Conservation (phyloP, 495 filamentous ascomycete genomes). For the Ascodesmis nigricans region DNA sequence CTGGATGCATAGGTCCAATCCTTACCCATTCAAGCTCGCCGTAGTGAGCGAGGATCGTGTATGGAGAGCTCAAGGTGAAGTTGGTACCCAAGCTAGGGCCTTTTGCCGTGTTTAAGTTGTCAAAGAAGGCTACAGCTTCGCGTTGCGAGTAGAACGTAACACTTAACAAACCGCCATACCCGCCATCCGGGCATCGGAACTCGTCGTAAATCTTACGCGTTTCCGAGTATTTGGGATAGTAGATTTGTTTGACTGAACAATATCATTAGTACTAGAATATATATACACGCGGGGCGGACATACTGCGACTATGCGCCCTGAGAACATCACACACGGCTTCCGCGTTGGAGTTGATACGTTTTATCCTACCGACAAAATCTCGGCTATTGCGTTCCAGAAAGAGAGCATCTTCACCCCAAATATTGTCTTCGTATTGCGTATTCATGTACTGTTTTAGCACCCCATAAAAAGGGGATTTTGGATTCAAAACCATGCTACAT, state of each 20-base stretch:
- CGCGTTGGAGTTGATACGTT: slow-evolving; percentile 66
- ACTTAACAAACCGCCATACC: slow-evolving; percentile 78
- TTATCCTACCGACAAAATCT: slow-evolving; percentile 66
- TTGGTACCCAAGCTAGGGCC: slow-evolving; percentile 92
- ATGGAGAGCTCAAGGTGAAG: slow-evolving; percentile 77
- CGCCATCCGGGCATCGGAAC: slow-evolving; percentile 50
- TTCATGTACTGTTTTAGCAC: slow-evolving; percentile 38
- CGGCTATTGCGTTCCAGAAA: slow-evolving; percentile 93
- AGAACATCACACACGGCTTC: slow-evolving; percentile 60
- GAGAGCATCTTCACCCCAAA: slow-evolving; percentile 81
- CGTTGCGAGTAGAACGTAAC: slow-evolving; percentile 48
- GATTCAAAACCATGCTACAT: slow-evolving; percentile 56
- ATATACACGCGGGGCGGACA: neutral
- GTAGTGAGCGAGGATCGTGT: slow-evolving; percentile 81
- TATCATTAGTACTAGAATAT: too few relatives aligned
- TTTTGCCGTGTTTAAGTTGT: slow-evolving; percentile 68
- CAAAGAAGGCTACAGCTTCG: slow-evolving; percentile 64
- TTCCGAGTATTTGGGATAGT: slow-evolving; percentile 63
- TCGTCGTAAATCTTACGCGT: slow-evolving; percentile 53
- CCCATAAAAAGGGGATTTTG: slow-evolving; percentile 47
- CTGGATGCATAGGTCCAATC: too few relatives aligned
- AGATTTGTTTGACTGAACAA: slow-evolving; percentile 51
- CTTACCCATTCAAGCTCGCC: slow-evolving; percentile 71
- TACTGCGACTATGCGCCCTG: slow-evolving; percentile 22
- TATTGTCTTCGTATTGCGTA: slow-evolving; percentile 59